Conservation (phyloP, 2,329 filamentous ascomycete species). For the Alternaria hordeiaustralica region DNA sequence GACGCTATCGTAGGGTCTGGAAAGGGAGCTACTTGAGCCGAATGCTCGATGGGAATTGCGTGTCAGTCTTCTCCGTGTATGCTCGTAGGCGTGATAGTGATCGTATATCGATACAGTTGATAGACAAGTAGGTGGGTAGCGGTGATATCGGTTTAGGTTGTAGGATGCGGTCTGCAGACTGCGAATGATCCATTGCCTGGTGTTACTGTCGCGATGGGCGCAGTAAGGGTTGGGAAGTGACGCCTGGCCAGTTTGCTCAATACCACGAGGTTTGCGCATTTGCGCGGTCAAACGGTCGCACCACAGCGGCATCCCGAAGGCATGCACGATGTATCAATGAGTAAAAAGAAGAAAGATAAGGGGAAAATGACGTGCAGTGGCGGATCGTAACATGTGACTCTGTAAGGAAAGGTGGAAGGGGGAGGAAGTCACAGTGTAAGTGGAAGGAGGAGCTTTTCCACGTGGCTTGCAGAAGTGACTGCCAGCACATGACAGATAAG, state of each 20-base stretch:
- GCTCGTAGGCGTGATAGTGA: not conserved
- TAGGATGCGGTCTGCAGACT: not conserved
- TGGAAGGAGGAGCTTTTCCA: not conserved
- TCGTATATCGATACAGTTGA: not conserved
- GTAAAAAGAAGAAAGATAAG: not conserved
- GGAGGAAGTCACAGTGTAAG: not conserved
- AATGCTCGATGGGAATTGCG: not conserved
- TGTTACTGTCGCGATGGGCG: not conserved
- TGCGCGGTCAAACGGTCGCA: conserved; percentile 14
- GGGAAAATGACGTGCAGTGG: not conserved
- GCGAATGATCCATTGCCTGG: not conserved
- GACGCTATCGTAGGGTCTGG: not conserved
- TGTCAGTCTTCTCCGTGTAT: not conserved
- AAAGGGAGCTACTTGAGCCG: not conserved
- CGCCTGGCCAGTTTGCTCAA: conserved; percentile 1
- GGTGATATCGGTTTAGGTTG: not conserved
- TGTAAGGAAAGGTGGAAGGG: not conserved
- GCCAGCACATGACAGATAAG: not conserved
- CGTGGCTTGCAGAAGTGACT: not conserved
- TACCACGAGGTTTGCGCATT: conserved; percentile 20
- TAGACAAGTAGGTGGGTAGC: not conserved
- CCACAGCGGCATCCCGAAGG: not conserved
- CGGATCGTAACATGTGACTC: not conserved
- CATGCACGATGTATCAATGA: not conserved
- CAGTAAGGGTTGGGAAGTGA: conserved; percentile 7